These are phyloP conservation scores for Zygosaccharomyces pseudobailii DNA, from an alignment of 1,139 yeast genomes.

Conservation along the genomic window DNA sequence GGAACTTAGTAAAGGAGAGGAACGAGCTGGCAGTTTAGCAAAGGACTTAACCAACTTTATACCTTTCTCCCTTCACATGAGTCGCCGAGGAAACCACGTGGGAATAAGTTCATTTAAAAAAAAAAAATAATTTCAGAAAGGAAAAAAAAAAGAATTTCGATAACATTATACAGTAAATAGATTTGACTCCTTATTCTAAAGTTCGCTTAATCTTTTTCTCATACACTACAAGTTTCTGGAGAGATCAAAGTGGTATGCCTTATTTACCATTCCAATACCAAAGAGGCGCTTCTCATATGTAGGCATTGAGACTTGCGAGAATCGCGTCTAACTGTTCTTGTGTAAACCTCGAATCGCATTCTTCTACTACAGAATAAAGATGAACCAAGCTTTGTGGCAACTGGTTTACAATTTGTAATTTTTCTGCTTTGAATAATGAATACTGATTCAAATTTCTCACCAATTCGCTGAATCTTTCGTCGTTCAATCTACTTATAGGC, in stretches of 20 bases:
- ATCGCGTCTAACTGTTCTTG: slow-evolving; percentile 58
- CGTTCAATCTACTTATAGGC: slow-evolving; percentile 25
- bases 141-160: not conserved
- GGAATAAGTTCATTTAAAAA: not conserved
- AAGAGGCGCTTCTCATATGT: not conserved
- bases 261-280: no score
- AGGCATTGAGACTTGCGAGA: slow-evolving; percentile 13
- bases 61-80: not conserved
- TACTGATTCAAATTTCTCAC: slow-evolving; percentile 49
- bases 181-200: no score
- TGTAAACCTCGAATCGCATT: slow-evolving; percentile 77
- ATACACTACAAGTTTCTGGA: not conserved
- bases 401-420: slow-evolving; percentile 74
- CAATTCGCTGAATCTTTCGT: slow-evolving; percentile 48
- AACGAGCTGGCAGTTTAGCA: not conserved
- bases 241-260: not conserved
- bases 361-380: slow-evolving; percentile 77
- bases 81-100: not conserved
- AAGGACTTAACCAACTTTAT: slow-evolving; percentile 1
- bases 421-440: slow-evolving; percentile 74
- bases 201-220: no score
- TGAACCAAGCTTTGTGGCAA: slow-evolving; percentile 78
- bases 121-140: not conserved
- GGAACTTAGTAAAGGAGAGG: not conserved
- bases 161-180: no score